These are phyloP conservation scores for Aspergillus uvarum DNA, from an alignment of 2,329 filamentous ascomycete genomes.

Conservation along the genomic window DNA sequence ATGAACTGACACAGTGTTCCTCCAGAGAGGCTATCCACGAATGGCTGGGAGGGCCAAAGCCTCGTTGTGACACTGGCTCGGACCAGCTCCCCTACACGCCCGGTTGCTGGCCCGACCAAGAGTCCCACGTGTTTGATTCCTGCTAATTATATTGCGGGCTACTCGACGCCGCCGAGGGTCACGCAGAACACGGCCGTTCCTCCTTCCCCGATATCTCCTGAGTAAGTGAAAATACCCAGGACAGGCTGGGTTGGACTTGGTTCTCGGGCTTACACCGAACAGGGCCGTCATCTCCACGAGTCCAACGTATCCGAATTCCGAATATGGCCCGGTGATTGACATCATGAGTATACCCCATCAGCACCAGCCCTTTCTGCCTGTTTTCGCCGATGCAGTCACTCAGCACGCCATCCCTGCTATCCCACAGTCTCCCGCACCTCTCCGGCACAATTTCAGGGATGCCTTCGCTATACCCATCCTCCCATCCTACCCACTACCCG, in stretches of 20 bases:
- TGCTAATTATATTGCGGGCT: constrained; percentile 30
- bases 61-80: constrained; percentile 44
- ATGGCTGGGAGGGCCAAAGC: constrained; percentile 46
- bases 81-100: constrained; percentile 41
- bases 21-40: constrained; percentile 42
- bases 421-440: constrained; percentile 31
- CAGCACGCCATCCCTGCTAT: constrained; percentile 23
- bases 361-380: constrained; percentile 26
- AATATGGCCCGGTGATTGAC: constrained; percentile 28
- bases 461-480: constrained; percentile 27
- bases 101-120: constrained; percentile 45
- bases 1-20: constrained; percentile 16
- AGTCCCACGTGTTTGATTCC: constrained; percentile 34
- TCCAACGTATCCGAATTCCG: constrained; percentile 24
- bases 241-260: background rate
- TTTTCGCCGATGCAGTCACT: constrained; percentile 27
- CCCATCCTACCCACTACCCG: constrained; percentile 29
- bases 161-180: constrained; percentile 34
- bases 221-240: constrained; percentile 27
- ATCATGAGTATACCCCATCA: constrained; percentile 25
- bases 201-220: constrained; percentile 37
- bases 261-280: background rate
- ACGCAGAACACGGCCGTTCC: constrained; percentile 31
- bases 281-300: constrained; percentile 1
- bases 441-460: constrained; percentile 31